Percentiles rank a stretch among this genome's conserved stretches.
These are phyloP conservation scores for Vanrija humicola DNA, from an alignment of 1,284 basidiomycete genomes.

Conservation along the genomic window DNA sequence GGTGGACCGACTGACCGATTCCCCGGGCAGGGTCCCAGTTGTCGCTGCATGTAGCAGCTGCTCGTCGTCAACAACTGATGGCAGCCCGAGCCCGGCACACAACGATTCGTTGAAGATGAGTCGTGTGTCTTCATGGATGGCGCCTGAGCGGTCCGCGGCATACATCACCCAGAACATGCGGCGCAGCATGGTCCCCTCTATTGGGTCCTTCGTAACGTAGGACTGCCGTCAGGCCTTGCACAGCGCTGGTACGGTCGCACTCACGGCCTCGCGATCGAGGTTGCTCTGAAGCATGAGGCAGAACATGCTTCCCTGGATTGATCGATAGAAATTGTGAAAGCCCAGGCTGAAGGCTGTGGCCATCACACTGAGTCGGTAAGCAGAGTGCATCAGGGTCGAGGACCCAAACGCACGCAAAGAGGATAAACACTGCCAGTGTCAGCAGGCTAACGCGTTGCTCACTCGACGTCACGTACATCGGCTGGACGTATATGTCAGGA, in stretches of 20 bases:
- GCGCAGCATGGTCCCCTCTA: constrained; percentile 4
- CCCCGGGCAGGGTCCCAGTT: neutral
- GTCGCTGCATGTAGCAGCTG: neutral
- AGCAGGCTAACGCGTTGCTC: too few species aligned
- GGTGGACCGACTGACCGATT: neutral
- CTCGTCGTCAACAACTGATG: neutral
- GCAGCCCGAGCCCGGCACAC: neutral
- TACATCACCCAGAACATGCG: constrained; percentile 10
- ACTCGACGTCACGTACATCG: neutral
- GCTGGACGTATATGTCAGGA: neutral
- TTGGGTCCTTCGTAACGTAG: neutral
- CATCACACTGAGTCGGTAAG: neutral
- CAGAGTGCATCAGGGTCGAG: neutral
- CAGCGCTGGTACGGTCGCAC: neutral
- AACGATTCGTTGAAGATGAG: constrained; percentile 1
- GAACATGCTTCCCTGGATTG: constrained; percentile 1
- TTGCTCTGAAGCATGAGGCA: neutral
- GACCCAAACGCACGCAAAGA: neutral
- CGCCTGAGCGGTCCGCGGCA: neutral
- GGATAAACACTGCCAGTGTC: neutral
- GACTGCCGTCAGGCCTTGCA: neutral
- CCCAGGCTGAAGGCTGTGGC: neutral
- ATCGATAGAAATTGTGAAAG: neutral
- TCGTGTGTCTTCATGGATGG: neutral
- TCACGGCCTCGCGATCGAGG: constrained; percentile 1